These are phyloP conservation scores for Lizonia empirigonia DNA, from an alignment of 2,329 filamentous ascomycete genomes.

Conservation along the genomic window DNA sequence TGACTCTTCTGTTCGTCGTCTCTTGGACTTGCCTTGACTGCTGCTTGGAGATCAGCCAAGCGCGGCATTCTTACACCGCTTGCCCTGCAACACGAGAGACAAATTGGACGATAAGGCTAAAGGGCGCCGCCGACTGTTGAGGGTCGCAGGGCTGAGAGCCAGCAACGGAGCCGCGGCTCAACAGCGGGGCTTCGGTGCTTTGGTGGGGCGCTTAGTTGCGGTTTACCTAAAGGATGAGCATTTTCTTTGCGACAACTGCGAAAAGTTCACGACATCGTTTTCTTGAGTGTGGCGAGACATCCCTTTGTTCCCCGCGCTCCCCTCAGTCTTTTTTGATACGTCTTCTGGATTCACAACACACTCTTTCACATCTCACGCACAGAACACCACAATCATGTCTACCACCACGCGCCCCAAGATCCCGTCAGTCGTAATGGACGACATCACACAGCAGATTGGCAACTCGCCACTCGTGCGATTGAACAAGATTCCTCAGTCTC, in stretches of 20 bases:
- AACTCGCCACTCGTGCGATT: constrained; percentile 94
- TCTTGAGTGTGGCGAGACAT: constrained; percentile 9
- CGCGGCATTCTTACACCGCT: too few relatives aligned
- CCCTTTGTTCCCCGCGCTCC: constrained; percentile 1
- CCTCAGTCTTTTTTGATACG: neutral
- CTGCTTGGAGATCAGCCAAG: neutral
- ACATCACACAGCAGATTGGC: constrained; percentile 86
- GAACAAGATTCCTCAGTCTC: constrained; percentile 88
- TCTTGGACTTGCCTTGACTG: neutral
- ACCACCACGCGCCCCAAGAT: constrained; percentile 56
- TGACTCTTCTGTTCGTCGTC: too few relatives aligned
- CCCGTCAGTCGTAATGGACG: constrained; percentile 64
- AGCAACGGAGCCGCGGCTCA: constrained; percentile 14
- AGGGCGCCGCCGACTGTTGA: neutral
- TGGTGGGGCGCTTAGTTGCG: constrained; percentile 15
- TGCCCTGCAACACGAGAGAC: too few relatives aligned
- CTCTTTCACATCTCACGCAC: neutral
- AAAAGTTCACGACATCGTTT: constrained; percentile 18
- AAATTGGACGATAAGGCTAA: neutral
- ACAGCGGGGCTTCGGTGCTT: constrained; percentile 12
- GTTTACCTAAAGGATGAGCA: constrained; percentile 17
- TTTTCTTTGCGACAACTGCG: constrained; percentile 17
- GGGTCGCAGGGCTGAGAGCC: constrained; percentile 6
- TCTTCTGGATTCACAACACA: neutral
- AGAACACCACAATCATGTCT: constrained; percentile 48